Evolutionary conservation across 495 filamentous ascomycete genomes (phyloP).

Genomic region (Penicillium chermesinum): DNA sequence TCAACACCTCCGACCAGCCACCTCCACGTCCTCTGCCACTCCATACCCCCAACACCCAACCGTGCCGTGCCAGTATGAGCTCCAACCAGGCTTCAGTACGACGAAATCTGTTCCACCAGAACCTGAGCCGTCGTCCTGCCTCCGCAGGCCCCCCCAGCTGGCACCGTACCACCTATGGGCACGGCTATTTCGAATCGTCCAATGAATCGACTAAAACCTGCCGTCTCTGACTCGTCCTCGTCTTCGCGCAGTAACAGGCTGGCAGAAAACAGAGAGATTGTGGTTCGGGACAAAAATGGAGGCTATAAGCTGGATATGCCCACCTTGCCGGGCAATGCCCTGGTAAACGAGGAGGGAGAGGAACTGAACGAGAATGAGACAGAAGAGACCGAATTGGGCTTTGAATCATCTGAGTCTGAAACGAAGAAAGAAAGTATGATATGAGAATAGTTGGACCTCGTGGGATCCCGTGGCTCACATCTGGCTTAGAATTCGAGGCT

Average conservation of each 20-base stretch:
- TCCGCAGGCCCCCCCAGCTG: constrained; percentile 31
- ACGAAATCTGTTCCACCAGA: constrained; percentile 70
- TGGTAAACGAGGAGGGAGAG: constrained; percentile 50
- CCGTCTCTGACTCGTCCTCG: constrained; percentile 32
- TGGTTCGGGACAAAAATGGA: constrained; percentile 70
- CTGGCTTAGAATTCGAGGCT: constrained; percentile 40
- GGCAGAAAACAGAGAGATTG: constrained; percentile 60
- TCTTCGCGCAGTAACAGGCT: constrained; percentile 29
- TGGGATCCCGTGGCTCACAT: background rate
- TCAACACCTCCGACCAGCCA: no score
- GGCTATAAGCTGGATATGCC: constrained; percentile 69
- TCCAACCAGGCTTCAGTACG: constrained; percentile 42
- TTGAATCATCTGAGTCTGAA: constrained; percentile 21
- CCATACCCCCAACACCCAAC: no score
- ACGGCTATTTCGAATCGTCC: constrained; percentile 25
- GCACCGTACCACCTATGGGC: constrained; percentile 8
- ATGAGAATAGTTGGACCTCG: background rate
- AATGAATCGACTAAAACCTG: constrained; percentile 30
- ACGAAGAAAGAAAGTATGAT: constrained; percentile 46
- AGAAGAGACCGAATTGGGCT: constrained; percentile 10
- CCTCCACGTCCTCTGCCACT: no score
- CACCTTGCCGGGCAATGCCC: constrained; percentile 40
- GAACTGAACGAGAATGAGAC: constrained; percentile 41
- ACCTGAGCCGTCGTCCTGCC: constrained; percentile 63
- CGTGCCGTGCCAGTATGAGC: constrained; percentile 28